Percentiles rank a stretch among this genome's conserved stretches.
Conservation (phyloP, 257 asterid species). For the Fraxinus cuspidata region DNA sequence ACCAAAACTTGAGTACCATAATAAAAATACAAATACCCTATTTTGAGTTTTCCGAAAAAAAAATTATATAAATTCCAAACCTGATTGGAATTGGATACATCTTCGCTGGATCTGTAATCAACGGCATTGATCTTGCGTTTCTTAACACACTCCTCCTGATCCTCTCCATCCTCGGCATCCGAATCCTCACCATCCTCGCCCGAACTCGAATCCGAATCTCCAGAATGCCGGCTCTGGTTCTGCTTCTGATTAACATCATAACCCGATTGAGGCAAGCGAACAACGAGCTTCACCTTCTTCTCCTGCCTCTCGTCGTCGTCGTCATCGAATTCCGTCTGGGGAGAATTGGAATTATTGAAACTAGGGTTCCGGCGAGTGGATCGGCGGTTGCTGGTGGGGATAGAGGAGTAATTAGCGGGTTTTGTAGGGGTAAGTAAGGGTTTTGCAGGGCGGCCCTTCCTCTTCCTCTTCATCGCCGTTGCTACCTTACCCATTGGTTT, state of each 20-base stretch:
- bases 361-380: slow-evolving; percentile 47
- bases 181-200: slow-evolving; percentile 43
- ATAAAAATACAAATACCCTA: not conserved
- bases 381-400: slow-evolving; percentile 39
- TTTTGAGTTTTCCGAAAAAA: slow-evolving; percentile 14
- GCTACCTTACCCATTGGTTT: slow-evolving; percentile 26
- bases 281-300: slow-evolving; percentile 90
- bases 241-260: slow-evolving; percentile 36
- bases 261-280: slow-evolving; percentile 67
- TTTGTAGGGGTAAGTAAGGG: slow-evolving; percentile 28
- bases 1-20: not conserved
- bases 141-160: slow-evolving; percentile 41
- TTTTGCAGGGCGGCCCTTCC: slow-evolving; percentile 74
- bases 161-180: slow-evolving; percentile 34
- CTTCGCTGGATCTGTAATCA: slow-evolving; percentile 75
- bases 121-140: slow-evolving; percentile 53
- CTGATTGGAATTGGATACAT: slow-evolving; percentile 47
- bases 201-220: slow-evolving; percentile 53
- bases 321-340: slow-evolving; percentile 47
- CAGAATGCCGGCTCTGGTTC: slow-evolving; percentile 38
- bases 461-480: slow-evolving; percentile 49
- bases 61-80: slow-evolving; percentile 26
- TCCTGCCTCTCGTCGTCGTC: slow-evolving; percentile 82
- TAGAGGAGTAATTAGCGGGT: slow-evolving; percentile 38
- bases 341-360: slow-evolving; percentile 22